Percentiles rank a stretch among this genome's conserved stretches.
phyloP scores from a whole-genome alignment of 2,329 filamentous ascomycete species.

The Onygena corvina region DNA sequence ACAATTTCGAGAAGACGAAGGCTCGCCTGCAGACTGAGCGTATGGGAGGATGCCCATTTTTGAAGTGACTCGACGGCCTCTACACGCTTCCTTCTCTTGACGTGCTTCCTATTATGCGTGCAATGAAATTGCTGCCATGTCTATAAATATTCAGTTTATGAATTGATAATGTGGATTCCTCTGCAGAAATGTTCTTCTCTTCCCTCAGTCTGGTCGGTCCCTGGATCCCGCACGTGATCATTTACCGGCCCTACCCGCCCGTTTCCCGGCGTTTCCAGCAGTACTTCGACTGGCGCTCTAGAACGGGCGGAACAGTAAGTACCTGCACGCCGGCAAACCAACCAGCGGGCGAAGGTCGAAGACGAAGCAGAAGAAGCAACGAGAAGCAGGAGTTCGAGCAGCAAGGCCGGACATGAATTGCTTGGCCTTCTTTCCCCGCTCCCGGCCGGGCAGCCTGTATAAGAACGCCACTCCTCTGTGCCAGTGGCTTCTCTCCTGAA shows the following conservation, averaged over 20 bases:
- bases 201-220: no score
- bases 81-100: neutral
- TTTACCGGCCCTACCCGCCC: neutral
- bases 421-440: slow-evolving; percentile 5
- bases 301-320: neutral
- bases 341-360: no score
- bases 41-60: slow-evolving; percentile 40
- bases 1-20: slow-evolving; percentile 36
- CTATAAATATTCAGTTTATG: neutral
- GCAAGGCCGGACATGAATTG: neutral
- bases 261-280: neutral
- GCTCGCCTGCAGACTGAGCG: slow-evolving; percentile 28
- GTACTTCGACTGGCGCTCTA: neutral
- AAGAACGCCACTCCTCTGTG: neutral
- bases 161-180: no score
- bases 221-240: no score
- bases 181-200: no score
- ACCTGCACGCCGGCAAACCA: no score
- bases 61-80: neutral
- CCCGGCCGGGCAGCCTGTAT: neutral
- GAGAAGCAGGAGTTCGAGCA: neutral
- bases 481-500: neutral
- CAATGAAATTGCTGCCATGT: neutral
- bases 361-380: neutral
- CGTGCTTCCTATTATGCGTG: neutral